Conservation (phyloP, 2,329 filamentous ascomycete species). For the Ophiostoma pallidulum region DNA sequence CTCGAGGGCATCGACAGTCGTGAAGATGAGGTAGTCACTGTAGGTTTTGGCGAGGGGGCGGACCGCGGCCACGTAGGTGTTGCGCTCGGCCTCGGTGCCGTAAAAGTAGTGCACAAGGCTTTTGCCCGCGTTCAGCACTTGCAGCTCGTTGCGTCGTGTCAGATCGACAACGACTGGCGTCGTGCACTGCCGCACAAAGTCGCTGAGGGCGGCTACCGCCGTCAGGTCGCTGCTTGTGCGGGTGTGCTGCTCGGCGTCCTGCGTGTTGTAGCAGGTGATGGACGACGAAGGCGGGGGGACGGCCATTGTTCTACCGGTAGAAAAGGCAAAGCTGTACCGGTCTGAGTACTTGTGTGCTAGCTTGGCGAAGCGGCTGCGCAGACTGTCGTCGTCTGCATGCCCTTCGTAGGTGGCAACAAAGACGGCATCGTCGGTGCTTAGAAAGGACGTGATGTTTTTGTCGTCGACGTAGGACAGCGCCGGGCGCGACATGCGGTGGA, state of each 20-base stretch:
- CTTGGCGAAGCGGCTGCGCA: slow-evolving; percentile 24
- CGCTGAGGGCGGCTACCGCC: slow-evolving; percentile 24
- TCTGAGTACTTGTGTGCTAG: slow-evolving; percentile 30
- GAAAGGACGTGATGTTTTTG: slow-evolving; percentile 25
- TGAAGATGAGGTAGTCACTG: slow-evolving; percentile 37
- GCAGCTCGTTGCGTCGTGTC: slow-evolving; percentile 35
- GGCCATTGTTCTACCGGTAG: slow-evolving; percentile 7
- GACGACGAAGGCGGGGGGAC: neutral
- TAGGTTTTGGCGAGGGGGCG: slow-evolving; percentile 35
- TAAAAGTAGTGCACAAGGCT: slow-evolving; percentile 28
- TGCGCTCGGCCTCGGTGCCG: slow-evolving; percentile 22
- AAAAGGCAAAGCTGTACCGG: slow-evolving; percentile 33
- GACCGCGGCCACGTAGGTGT: slow-evolving; percentile 28
- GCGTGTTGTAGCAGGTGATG: slow-evolving; percentile 33
- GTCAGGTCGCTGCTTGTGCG: slow-evolving; percentile 25
- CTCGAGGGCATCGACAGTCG: slow-evolving; percentile 36
- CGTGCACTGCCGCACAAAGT: slow-evolving; percentile 30
- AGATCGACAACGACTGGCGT: slow-evolving; percentile 34
- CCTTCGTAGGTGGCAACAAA: slow-evolving; percentile 31
- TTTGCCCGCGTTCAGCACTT: slow-evolving; percentile 20
- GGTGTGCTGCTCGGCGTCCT: slow-evolving; percentile 26
- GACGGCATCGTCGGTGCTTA: slow-evolving; percentile 30
- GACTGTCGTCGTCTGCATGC: slow-evolving; percentile 18
- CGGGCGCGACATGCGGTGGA: slow-evolving; percentile 23
- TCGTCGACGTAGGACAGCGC: slow-evolving; percentile 21